A percentile compares a stretch with the other conserved stretches of the same genome.
phyloP scores from a whole-genome alignment of 2,329 filamentous ascomycete species.

The Bipolaris oryzae region DNA sequence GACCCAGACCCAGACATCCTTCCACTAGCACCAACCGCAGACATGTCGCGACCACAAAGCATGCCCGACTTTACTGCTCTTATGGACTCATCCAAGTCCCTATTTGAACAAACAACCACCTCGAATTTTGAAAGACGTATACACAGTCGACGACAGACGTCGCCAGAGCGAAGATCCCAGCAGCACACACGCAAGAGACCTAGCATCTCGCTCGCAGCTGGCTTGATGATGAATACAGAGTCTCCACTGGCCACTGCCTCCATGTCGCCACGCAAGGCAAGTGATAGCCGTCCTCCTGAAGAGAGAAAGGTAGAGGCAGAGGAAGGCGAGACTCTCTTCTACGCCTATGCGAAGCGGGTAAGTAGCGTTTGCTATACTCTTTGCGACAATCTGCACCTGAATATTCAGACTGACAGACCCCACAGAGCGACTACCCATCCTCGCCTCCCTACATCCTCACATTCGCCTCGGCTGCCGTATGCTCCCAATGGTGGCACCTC shows the following conservation, averaged over 20 bases:
- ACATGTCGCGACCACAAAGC: conserved; percentile 42
- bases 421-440: conserved; percentile 39
- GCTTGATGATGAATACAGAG: conserved; percentile 44
- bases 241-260: conserved; percentile 12
- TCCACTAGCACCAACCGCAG: conserved; percentile 1
- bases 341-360: conserved; percentile 47
- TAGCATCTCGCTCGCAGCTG: conserved; percentile 44
- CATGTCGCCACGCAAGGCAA: conserved; percentile 27
- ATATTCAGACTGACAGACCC: conserved; percentile 15
- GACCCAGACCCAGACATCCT: not conserved
- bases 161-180: conserved; percentile 27
- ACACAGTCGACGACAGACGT: conserved; percentile 28
- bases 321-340: conserved; percentile 35
- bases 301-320: conserved; percentile 13
- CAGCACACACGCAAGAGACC: conserved; percentile 37
- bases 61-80: conserved; percentile 45
- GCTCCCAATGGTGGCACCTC: conserved; percentile 44
- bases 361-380: not conserved
- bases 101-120: conserved; percentile 21
- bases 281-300: conserved; percentile 13
- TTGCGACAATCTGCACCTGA: not conserved
- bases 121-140: conserved; percentile 32
- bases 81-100: conserved; percentile 36
- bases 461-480: conserved; percentile 40
- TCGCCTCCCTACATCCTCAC: conserved; percentile 44